Evolutionary conservation across 345 rosid species (phyloP).

Genomic region (Brassica cretica): DNA sequence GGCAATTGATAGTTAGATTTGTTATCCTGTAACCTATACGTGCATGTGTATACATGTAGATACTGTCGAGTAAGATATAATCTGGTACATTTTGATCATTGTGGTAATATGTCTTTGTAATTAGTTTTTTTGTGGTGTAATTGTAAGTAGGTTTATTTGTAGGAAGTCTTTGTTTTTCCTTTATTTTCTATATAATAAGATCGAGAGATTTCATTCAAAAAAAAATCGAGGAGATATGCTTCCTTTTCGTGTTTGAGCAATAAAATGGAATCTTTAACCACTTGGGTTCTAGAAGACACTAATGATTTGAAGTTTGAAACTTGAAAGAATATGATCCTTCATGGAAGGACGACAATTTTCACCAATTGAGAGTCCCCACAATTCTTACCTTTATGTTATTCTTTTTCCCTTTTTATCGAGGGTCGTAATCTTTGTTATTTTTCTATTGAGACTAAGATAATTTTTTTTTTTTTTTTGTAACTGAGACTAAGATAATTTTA

Average conservation of each 20-base stretch:
- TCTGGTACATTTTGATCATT: too few species aligned
- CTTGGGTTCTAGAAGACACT: constrained; percentile 43
- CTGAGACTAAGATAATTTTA: background rate
- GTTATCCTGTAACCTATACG: too few species aligned
- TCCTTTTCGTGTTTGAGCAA: constrained; percentile 19
- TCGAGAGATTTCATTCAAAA: background rate
- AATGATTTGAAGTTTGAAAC: constrained; percentile 44
- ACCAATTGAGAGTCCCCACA: constrained; percentile 42
- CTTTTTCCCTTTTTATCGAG: background rate
- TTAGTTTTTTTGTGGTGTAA: too few species aligned
- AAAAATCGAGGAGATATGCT: constrained; percentile 19
- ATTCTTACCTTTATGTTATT: constrained; percentile 34
- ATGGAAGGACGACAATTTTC: constrained; percentile 39
- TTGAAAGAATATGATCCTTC: constrained; percentile 41
- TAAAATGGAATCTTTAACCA: constrained; percentile 36
- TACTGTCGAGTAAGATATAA: too few species aligned
- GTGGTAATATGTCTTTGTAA: too few species aligned
- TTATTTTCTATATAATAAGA: too few species aligned
- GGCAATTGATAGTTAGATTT: too few species aligned
- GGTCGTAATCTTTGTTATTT: constrained; percentile 10
- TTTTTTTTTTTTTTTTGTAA: background rate
- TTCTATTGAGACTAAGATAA: constrained; percentile 8
- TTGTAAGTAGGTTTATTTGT: too few species aligned
- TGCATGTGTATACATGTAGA: too few species aligned
- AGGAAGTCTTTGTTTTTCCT: too few species aligned